Evolutionary conservation across 2,329 filamentous ascomycete genomes (phyloP), one percentile per base, ranked within the genome.

Genomic region (Lecanosticta acicola): DNA sequence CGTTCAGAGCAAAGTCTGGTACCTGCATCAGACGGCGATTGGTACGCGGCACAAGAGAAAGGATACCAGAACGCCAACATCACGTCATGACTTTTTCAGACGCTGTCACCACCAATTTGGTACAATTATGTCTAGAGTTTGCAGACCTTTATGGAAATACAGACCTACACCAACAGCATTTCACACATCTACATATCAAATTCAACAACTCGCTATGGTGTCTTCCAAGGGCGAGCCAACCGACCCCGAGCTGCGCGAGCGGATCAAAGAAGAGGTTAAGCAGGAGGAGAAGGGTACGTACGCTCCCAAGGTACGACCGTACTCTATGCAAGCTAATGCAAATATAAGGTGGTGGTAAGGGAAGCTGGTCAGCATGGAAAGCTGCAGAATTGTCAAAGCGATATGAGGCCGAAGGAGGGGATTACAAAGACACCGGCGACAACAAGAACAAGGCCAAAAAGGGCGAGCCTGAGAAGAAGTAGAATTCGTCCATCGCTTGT

Each of bases 201-300:
- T 29, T 5, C 24, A 29, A 29, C 24, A 11, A 29, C 24, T 17
- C 7, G 32, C 13, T 26, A 63, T 64, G 61, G 53, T 56, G 4
- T 63, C 59, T 3, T 60, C 58, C 2, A 64, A 64, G 45, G 61
- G 61, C 41, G 55, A 61, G 42, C 61, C 61, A 9, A 62, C 60
- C 1, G 60, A 64, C 48, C 61, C 61, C 1, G 60, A 63, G 39
- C 42, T 64, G 40, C 48, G 61, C 11, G 60, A 63, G 45, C 57
- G 54, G 50, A 54, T 64, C 48, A 63, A 64, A 50, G 60, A 64
- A 48, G 61, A 64, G 45, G 61, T 64, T 20, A 63, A 63, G 49
- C 41, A 41, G 10, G 59, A 63, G 39, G 57, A 61, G 50, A 64
- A 63, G 51, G 61, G 61, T 60, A 46, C 10, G 48, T 44, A n/a